phyloP scores from a whole-genome alignment of 352 stramenopile species.

The Phytopythium kandeliae region DNA sequence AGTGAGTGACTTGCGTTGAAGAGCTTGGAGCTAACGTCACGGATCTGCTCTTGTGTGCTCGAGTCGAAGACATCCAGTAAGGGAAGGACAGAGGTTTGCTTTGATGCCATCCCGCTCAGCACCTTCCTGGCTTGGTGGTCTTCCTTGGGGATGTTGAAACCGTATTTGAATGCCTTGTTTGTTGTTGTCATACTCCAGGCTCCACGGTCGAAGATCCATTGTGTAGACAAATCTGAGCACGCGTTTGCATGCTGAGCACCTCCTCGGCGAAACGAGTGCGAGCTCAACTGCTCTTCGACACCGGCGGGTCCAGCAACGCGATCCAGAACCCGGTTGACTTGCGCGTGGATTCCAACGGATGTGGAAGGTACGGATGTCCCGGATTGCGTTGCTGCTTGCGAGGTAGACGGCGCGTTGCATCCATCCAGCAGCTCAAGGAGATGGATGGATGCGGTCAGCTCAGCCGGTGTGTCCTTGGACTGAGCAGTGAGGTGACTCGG shows the following conservation, averaged over 20 bases:
- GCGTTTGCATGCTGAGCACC: constrained; percentile 10
- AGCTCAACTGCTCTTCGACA: constrained; percentile 9
- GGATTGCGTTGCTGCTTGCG: too few relatives aligned
- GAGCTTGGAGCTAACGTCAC: too few relatives aligned
- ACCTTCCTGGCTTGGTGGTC: not conserved
- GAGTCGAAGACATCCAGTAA: too few relatives aligned
- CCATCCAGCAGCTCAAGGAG: not conserved
- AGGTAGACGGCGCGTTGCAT: too few relatives aligned
- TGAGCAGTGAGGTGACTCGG: constrained; percentile 8
- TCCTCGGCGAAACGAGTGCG: constrained; percentile 16
- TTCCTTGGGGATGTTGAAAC: not conserved
- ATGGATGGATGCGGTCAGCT: too few relatives aligned
- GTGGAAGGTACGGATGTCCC: not conserved
- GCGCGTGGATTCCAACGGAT: constrained; percentile 8
- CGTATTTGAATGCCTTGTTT: not conserved
- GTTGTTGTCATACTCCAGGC: not conserved
- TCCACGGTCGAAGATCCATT: not conserved
- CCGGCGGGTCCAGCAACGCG: constrained; percentile 1
- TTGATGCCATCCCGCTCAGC: not conserved
- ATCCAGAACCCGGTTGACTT: constrained; percentile 17
- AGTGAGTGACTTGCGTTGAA: too few relatives aligned
- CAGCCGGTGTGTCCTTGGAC: not conserved
- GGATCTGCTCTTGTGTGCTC: too few relatives aligned
- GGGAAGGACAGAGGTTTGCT: too few relatives aligned
- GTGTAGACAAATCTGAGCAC: constrained; percentile 1